Base-by-base conservation (phyloP, 805 yeast species). In the Yamadazyma takamatsuzukensis region DNA sequence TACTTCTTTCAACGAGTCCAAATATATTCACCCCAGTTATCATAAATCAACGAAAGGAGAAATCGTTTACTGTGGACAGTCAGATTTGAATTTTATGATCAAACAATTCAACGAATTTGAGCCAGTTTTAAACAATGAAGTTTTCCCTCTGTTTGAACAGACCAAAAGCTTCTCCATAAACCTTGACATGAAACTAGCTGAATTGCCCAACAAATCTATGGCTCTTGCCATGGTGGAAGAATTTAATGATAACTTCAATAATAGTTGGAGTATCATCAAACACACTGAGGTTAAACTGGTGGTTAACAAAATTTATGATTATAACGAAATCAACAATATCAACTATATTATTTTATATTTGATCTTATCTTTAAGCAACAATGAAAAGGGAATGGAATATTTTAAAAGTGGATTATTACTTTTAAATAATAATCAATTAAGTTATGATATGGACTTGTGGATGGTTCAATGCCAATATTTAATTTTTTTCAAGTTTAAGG, bases 401-500 rank as follows among this genome's bases (percentile, higher is more conserved):
- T 63, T 65, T 33, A 62, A 63, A 18, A 46, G 54, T 30, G 72
- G 67, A 0, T 31, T 58, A 27, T 42, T 49, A 16, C 36, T 67
- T 6, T 37, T 64, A 12, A 27, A 32, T 15, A n/a, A n/a, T n/a
- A 36, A 35, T 40, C 54, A 25, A 40, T 52, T 11, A 46, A 56
- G 1, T 53, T 54, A n/a, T 64, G 71, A 64, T 40, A 64, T 35
- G 59, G 17, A 59, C 49, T 27, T 67, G 10, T 68, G 74, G 72
- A 41, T 64, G 9, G 65, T 66, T 3, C 69, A 66, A 35, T 62
- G 64, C 4, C 53, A 68, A 36, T 40, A 64, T 18, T 41, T 72
- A 15, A 49, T 60, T 21, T 65, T 56, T 41, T 56, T 68, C 40
- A 68, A 54, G 42, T 61, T 69, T 36, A 69, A 64, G 12, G 19